Evolutionary conservation across 345 rosid species (phyloP), one percentile per base, ranked within the genome.

Genomic region (Limnanthes douglasii): DNA sequence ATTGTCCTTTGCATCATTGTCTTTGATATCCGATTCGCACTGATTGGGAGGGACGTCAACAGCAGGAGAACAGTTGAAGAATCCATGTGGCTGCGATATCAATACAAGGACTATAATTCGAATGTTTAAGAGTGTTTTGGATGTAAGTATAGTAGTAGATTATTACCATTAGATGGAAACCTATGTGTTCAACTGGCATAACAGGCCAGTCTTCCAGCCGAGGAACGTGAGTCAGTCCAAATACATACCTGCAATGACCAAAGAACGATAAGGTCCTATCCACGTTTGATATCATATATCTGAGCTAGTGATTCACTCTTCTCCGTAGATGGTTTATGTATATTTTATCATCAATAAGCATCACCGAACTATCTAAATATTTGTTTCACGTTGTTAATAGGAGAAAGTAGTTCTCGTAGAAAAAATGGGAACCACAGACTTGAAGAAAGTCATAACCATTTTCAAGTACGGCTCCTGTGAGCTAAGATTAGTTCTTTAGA

Each of bases 161-260:
- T 15, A 10, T 43, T 70, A 85, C 93, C 96, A 69, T 59, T n/a
- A 85, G 83, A 43, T 61, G 69, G 57, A 85, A 85, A 39, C 96
- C 96, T 24, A 80, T 64, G 47, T 46, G 83, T 46, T 85, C 96
- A 18, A 70, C 90, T 0, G 93, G 94, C 96, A 80, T 80, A 41
- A 77, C 90, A 0, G 94, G 93, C 96, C 93, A 85, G 54, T 85
- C 94, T 69, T 85, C 94, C 59, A 85, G 58, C 44, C 96, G 67
- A 28, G 96, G 94, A 16, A 85, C 80, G 48, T 77, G 94, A 10
- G 73, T 85, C 49, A 80, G 56, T 43, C 96, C 96, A 69, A 85
- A 85, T 14, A 85, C 78, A 29, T 85, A 85, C 96, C 96, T 85
- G 59, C 34, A 15, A 45, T 27, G 0, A 18, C 31, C 8, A 7